These are phyloP conservation scores for Fusarium sp. DNA, from an alignment of 2,329 filamentous ascomycete genomes.

Conservation along the genomic window DNA sequence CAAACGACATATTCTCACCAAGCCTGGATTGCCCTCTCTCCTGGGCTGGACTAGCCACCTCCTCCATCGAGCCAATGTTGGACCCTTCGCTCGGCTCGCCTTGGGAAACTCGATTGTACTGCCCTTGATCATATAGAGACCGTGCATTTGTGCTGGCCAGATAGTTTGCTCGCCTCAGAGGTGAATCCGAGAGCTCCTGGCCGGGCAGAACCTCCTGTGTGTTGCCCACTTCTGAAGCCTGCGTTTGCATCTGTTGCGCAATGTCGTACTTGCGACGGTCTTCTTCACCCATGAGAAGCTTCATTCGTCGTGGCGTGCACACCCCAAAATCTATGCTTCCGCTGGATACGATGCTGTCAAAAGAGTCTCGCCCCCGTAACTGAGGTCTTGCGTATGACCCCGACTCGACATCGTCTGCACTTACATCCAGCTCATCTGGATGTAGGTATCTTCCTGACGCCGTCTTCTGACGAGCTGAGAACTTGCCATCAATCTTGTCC, in stretches of 20 bases:
- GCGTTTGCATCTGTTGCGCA: slow-evolving; percentile 54
- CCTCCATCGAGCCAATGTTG: neutral
- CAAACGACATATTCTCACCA: slow-evolving; percentile 25
- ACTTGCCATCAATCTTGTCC: slow-evolving; percentile 79
- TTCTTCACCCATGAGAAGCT: slow-evolving; percentile 82
- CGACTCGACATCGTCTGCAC: slow-evolving; percentile 45
- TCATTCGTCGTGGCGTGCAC: slow-evolving; percentile 74
- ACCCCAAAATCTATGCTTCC: slow-evolving; percentile 69
- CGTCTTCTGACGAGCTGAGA: slow-evolving; percentile 76
- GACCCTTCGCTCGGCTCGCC: neutral
- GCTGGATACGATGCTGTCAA: slow-evolving; percentile 72
- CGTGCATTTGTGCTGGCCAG: neutral
- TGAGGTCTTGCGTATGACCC: neutral
- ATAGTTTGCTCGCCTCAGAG: slow-evolving; percentile 17
- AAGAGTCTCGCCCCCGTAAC: slow-evolving; percentile 62
- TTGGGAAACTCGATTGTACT: slow-evolving; percentile 8
- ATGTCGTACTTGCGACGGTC: slow-evolving; percentile 79
- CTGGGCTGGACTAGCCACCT: neutral
- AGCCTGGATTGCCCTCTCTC: neutral
- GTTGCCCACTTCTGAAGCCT: neutral
- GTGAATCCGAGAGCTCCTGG: neutral
- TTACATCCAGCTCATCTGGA: slow-evolving; percentile 65
- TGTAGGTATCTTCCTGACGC: slow-evolving; percentile 77
- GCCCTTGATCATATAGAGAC: neutral
- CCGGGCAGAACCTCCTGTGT: neutral